A percentile compares a stretch with the other conserved stretches of the same genome.
Evolutionary conservation across 306 rosid species (phyloP).

Genomic region (Castanea crenata): DNA sequence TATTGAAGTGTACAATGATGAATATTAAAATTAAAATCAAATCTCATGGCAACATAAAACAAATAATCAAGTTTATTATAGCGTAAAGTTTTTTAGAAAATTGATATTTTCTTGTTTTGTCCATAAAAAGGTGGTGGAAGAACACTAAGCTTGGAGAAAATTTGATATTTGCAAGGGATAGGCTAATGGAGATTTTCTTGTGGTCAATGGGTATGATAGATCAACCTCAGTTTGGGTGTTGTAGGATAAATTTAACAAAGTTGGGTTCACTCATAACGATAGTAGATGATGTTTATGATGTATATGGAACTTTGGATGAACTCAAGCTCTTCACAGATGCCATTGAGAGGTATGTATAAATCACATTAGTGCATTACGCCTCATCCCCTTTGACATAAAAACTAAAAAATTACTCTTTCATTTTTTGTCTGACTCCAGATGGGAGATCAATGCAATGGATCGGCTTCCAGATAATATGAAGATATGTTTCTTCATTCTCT

Average conservation of each 20-base stretch:
- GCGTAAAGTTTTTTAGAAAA: too few species aligned
- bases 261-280: neutral
- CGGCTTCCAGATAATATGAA: conserved; percentile 24
- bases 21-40: too few species aligned
- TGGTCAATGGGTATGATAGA: neutral
- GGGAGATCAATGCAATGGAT: conserved; percentile 22
- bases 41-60: too few species aligned
- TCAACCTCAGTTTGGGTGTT: neutral
- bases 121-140: conserved; percentile 12
- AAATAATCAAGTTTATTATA: too few species aligned
- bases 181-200: neutral
- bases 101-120: neutral
- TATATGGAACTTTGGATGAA: too few species aligned
- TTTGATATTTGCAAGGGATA: conserved; percentile 22
- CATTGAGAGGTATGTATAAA: too few species aligned
- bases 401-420: too few species aligned
- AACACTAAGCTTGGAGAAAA: neutral
- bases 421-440: neutral
- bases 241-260: neutral
- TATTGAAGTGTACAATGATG: too few species aligned
- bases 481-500: conserved; percentile 6
- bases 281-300: neutral
- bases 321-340: too few species aligned
- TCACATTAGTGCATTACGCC: too few species aligned
- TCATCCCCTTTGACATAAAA: too few species aligned